Conservation (phyloP, 495 filamentous ascomycete genomes). For the Talaromyces ruber region DNA sequence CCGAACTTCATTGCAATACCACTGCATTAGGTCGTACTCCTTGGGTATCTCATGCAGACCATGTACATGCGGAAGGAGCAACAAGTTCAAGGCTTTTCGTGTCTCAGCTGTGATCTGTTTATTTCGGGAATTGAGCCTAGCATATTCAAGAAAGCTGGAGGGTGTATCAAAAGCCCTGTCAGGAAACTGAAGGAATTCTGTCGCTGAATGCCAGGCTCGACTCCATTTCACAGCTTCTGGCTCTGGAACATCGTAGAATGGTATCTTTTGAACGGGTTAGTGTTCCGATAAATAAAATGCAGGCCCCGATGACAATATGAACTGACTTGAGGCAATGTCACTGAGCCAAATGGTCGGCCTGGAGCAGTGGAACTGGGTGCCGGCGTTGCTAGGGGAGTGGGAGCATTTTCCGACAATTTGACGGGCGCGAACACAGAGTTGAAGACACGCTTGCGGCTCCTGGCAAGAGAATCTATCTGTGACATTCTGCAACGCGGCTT, state of each 20-base stretch:
- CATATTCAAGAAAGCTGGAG: slow-evolving; percentile 11
- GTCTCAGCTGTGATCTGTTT: slow-evolving; percentile 18
- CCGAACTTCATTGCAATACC: slow-evolving; percentile 46
- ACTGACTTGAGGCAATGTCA: neutral
- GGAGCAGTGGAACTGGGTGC: slow-evolving; percentile 12
- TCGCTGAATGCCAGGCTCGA: slow-evolving; percentile 61
- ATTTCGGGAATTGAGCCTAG: neutral
- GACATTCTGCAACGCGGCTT: neutral
- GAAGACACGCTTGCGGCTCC: slow-evolving; percentile 36
- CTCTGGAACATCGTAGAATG: neutral
- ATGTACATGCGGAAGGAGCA: slow-evolving; percentile 20
- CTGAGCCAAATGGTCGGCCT: slow-evolving; percentile 15
- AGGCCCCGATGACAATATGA: neutral
- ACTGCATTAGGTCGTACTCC: slow-evolving; percentile 31
- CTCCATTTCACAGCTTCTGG: slow-evolving; percentile 55
- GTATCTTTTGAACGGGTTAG: neutral
- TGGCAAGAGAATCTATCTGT: slow-evolving; percentile 17
- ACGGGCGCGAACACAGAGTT: slow-evolving; percentile 44
- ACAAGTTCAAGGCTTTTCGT: slow-evolving; percentile 29
- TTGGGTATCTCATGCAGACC: slow-evolving; percentile 8
- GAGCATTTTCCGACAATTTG: slow-evolving; percentile 22
- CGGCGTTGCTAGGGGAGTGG: slow-evolving; percentile 24
- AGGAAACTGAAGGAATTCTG: slow-evolving; percentile 51
- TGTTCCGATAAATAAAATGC: neutral
- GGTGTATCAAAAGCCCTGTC: slow-evolving; percentile 21